phyloP scores from a whole-genome alignment of 805 yeast genomes.

The Wickerhamiella musiphila region DNA sequence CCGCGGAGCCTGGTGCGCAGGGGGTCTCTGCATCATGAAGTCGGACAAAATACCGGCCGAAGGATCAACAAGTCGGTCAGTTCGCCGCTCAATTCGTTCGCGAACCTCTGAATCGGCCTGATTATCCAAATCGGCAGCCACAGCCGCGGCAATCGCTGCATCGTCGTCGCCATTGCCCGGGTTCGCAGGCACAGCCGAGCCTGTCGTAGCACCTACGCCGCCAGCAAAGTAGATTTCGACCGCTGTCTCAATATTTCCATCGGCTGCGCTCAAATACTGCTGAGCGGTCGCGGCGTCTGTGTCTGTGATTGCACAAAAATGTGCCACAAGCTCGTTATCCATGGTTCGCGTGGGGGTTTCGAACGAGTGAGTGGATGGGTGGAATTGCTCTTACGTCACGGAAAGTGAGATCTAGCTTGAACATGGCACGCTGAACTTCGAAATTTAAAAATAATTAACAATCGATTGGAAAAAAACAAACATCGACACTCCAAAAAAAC shows the following conservation, averaged over 20 bases:
- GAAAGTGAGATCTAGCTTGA: too few relatives aligned
- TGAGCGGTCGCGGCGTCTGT: slow-evolving; percentile 51
- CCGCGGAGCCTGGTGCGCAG: slow-evolving; percentile 11
- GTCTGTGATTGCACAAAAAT: slow-evolving; percentile 74
- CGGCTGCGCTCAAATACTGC: slow-evolving; percentile 64
- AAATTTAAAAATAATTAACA: too few relatives aligned
- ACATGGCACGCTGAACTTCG: too few relatives aligned
- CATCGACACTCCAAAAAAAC: too few relatives aligned
- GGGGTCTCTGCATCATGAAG: slow-evolving; percentile 6
- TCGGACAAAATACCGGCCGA: slow-evolving; percentile 12
- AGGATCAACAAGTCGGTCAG: slow-evolving; percentile 56
- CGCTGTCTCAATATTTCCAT: slow-evolving; percentile 64
- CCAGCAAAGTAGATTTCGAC: slow-evolving; percentile 66
- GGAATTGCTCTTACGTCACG: too few relatives aligned
- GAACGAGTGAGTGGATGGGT: too few relatives aligned
- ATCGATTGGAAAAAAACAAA: too few relatives aligned
- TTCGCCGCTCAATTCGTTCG: slow-evolving; percentile 59
- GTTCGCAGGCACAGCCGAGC: not conserved
- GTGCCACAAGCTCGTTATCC: slow-evolving; percentile 30
- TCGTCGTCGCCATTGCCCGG: slow-evolving; percentile 26
- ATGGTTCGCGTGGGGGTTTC: too few relatives aligned
- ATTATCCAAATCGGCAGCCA: slow-evolving; percentile 43
- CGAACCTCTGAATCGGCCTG: slow-evolving; percentile 37
- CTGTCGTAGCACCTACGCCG: slow-evolving; percentile 17
- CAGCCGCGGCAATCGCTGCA: slow-evolving; percentile 43